A percentile compares a stretch with the other conserved stretches of the same genome.
Conservation (phyloP, 2,329 filamentous ascomycete genomes). For the Xylariaceae sp. region DNA sequence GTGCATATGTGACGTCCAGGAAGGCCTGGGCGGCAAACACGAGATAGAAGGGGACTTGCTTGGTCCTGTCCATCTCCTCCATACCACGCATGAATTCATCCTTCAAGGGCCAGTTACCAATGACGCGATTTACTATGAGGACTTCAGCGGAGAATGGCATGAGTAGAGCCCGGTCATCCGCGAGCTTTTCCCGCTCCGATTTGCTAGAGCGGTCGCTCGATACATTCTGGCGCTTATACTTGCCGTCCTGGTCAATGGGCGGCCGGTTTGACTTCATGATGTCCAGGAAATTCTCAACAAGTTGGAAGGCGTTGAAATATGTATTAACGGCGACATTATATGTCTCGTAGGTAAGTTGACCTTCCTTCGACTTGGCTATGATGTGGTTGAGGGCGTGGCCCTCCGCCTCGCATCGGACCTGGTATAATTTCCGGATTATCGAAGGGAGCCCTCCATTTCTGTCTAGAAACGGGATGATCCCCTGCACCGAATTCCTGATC, state of each 20-base stretch:
- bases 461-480: constrained; percentile 25
- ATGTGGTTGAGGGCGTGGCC: constrained; percentile 15
- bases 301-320: constrained; percentile 17
- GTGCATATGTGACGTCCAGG: constrained; percentile 38
- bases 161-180: constrained; percentile 35
- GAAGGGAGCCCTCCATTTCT: constrained; percentile 18
- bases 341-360: constrained; percentile 23
- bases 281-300: constrained; percentile 14
- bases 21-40: constrained; percentile 40
- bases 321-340: constrained; percentile 27
- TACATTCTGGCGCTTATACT: constrained; percentile 26
- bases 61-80: constrained; percentile 28
- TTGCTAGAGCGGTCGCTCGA: constrained; percentile 21
- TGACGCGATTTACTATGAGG: constrained; percentile 15
- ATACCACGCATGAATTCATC: constrained; percentile 38
- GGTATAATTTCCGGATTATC: constrained; percentile 19
- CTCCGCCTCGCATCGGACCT: constrained; percentile 10
- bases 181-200: constrained; percentile 28
- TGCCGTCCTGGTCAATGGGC: constrained; percentile 24
- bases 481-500: constrained; percentile 30
- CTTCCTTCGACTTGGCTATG: background rate
- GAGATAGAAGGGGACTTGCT: constrained; percentile 32
- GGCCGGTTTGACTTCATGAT: constrained; percentile 13
- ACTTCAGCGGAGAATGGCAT: constrained; percentile 34
- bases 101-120: constrained; percentile 27